Evolutionary conservation across 2,329 filamentous ascomycete genomes (phyloP).

Genomic region (Hypoxylon sp.): DNA sequence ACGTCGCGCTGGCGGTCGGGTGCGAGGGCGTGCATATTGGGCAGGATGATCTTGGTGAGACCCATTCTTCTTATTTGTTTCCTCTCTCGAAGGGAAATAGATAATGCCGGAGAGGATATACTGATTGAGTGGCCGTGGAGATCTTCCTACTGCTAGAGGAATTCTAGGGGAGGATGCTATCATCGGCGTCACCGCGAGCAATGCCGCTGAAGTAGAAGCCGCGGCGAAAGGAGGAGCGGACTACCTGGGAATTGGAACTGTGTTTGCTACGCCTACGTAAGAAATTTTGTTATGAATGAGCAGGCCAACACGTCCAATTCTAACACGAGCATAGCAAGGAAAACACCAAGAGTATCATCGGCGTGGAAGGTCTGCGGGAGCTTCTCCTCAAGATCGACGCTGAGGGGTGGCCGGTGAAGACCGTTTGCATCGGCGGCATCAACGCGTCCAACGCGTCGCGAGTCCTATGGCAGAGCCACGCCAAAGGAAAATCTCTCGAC

Average conservation of each 20-base stretch:
- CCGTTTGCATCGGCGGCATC: slow-evolving; percentile 91
- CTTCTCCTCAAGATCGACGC: slow-evolving; percentile 72
- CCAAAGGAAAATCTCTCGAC: slow-evolving; percentile 71
- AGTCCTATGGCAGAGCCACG: slow-evolving; percentile 76
- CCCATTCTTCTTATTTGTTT: neutral
- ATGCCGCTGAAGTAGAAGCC: slow-evolving; percentile 74
- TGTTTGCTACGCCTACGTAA: slow-evolving; percentile 86
- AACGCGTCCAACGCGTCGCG: slow-evolving; percentile 80
- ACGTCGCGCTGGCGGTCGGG: slow-evolving; percentile 85
- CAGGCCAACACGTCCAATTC: neutral
- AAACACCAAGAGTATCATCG: slow-evolving; percentile 85
- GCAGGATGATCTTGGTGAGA: slow-evolving; percentile 87
- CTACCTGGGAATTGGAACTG: slow-evolving; percentile 91
- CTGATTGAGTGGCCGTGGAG: slow-evolving; percentile 52
- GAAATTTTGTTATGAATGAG: slow-evolving; percentile 42
- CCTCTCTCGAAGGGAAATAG: neutral
- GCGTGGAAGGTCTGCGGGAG: slow-evolving; percentile 74
- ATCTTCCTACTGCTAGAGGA: slow-evolving; percentile 72
- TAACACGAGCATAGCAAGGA: slow-evolving; percentile 70
- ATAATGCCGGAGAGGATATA: neutral
- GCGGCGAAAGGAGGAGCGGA: slow-evolving; percentile 84
- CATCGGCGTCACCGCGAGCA: slow-evolving; percentile 89
- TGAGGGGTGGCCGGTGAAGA: slow-evolving; percentile 60
- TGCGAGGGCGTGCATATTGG: slow-evolving; percentile 95
- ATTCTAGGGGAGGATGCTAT: slow-evolving; percentile 82